A percentile compares a stretch with the other conserved stretches of the same genome.
phyloP scores from a whole-genome alignment of 2,329 filamentous ascomycete genomes.

The Furcasterigmium furcatum region DNA sequence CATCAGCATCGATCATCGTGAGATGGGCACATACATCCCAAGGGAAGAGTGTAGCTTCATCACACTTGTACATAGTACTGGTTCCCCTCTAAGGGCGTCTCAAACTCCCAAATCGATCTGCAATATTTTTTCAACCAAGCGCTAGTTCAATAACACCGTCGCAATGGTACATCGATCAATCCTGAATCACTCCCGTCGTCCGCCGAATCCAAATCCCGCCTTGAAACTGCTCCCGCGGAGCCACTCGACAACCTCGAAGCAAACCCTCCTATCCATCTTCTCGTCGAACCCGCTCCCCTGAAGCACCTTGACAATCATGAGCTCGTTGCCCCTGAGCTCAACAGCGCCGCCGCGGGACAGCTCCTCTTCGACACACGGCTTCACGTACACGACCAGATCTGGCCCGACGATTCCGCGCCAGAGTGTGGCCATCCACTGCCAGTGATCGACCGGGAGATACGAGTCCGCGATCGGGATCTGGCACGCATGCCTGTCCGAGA shows the following conservation, averaged over 20 bases:
- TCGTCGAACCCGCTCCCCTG: slow-evolving; percentile 53
- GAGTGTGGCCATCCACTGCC: slow-evolving; percentile 94
- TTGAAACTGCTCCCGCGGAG: slow-evolving; percentile 47
- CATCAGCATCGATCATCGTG: too few species aligned
- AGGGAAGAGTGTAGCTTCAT: background rate
- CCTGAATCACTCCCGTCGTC: too few species aligned
- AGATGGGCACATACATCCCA: too few species aligned
- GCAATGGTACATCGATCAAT: slow-evolving; percentile 5
- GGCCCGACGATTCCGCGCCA: slow-evolving; percentile 85
- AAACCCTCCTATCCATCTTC: slow-evolving; percentile 68
- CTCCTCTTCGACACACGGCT: slow-evolving; percentile 30
- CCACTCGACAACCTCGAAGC: slow-evolving; percentile 88
- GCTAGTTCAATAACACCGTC: slow-evolving; percentile 6
- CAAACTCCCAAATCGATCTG: background rate
- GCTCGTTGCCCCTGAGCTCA: slow-evolving; percentile 51
- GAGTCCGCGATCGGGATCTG: slow-evolving; percentile 71
- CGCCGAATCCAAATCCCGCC: slow-evolving; percentile 19
- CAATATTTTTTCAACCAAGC: too few species aligned
- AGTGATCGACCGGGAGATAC: slow-evolving; percentile 84
- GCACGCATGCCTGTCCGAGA: slow-evolving; percentile 72
- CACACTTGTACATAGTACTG: too few species aligned
- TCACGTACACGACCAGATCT: slow-evolving; percentile 73
- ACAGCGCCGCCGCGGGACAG: slow-evolving; percentile 41
- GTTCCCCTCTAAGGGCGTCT: too few species aligned
- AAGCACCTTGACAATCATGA: slow-evolving; percentile 52